These are phyloP conservation scores for Diaporthe sp. DNA, from an alignment of 2,329 filamentous ascomycete genomes.

Conservation along the genomic window DNA sequence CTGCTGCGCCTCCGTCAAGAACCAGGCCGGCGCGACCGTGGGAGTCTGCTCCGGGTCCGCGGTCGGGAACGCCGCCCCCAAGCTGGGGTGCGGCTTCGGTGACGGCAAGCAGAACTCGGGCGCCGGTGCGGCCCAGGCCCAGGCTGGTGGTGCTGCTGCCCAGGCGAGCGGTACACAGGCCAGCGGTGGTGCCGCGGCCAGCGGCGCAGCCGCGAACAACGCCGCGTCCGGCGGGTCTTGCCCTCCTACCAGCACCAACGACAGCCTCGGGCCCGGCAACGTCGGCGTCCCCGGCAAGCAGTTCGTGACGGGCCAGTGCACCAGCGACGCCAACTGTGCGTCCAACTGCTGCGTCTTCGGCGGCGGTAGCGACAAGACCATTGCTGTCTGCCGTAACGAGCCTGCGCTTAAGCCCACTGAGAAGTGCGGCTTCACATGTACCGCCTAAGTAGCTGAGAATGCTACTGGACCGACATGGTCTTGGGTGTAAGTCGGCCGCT, in stretches of 20 bases:
- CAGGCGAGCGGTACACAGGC: background rate
- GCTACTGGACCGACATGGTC: background rate
- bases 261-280: constrained; percentile 7
- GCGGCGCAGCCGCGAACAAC: background rate
- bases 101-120: constrained; percentile 19
- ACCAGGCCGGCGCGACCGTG: constrained; percentile 15
- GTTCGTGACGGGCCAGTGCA: constrained; percentile 28
- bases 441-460: constrained; percentile 2
- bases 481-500: no score
- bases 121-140: background rate
- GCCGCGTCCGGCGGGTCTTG: background rate
- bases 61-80: constrained; percentile 22
- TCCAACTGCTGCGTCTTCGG: constrained; percentile 17
- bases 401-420: constrained; percentile 3
- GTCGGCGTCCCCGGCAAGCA: constrained; percentile 13
- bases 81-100: constrained; percentile 26
- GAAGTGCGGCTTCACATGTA: constrained; percentile 16
- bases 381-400: constrained; percentile 21
- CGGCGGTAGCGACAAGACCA: constrained; percentile 8
- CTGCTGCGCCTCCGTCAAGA: constrained; percentile 24
- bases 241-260: background rate
- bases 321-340: constrained; percentile 20
- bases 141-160: background rate
- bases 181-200: background rate
- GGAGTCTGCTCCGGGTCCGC: constrained; percentile 28